A percentile compares a stretch with the other conserved stretches of the same genome.
These are phyloP conservation scores for Fusarium sp. DNA, from an alignment of 2,329 filamentous ascomycete species.

Conservation along the genomic window DNA sequence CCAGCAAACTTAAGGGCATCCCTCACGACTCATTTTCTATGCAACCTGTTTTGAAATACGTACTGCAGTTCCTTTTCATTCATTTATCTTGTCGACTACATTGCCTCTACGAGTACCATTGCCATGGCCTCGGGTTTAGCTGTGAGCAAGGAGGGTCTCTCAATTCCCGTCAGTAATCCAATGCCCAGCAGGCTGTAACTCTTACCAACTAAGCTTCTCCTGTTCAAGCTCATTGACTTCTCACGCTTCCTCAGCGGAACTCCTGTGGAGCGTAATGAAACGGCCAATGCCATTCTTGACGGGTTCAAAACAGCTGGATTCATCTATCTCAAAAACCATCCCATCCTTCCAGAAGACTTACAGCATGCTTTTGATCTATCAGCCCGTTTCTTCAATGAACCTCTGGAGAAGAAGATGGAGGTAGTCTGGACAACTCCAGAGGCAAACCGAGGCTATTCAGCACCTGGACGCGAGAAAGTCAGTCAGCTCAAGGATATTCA, in stretches of 20 bases:
- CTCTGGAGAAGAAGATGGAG: constrained; percentile 67
- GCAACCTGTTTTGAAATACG: background rate
- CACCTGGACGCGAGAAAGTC: constrained; percentile 75
- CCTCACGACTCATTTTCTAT: background rate
- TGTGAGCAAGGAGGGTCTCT: constrained; percentile 60
- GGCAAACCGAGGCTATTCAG: constrained; percentile 77
- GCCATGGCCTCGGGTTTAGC: constrained; percentile 50
- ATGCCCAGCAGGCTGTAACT: background rate
- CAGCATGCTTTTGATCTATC: constrained; percentile 71
- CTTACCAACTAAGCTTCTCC: background rate
- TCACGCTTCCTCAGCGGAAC: constrained; percentile 73
- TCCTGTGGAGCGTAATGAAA: constrained; percentile 64
- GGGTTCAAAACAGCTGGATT: constrained; percentile 90
- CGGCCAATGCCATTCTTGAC: constrained; percentile 75
- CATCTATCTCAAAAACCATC: constrained; percentile 84
- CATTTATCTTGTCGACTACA: background rate
- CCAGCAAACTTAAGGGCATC: background rate
- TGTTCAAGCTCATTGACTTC: constrained; percentile 62
- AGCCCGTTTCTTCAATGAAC: constrained; percentile 74
- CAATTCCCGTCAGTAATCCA: constrained; percentile 58
- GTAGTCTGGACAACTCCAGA: constrained; percentile 76
- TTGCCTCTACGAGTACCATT: background rate
- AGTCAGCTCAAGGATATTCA: constrained; percentile 60
- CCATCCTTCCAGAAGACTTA: constrained; percentile 68
- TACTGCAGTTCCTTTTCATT: background rate